Percentiles rank a stretch among this genome's conserved stretches.
phyloP scores from a whole-genome alignment of 2,329 filamentous ascomycete genomes.

The Clonostachys rhizophaga region DNA sequence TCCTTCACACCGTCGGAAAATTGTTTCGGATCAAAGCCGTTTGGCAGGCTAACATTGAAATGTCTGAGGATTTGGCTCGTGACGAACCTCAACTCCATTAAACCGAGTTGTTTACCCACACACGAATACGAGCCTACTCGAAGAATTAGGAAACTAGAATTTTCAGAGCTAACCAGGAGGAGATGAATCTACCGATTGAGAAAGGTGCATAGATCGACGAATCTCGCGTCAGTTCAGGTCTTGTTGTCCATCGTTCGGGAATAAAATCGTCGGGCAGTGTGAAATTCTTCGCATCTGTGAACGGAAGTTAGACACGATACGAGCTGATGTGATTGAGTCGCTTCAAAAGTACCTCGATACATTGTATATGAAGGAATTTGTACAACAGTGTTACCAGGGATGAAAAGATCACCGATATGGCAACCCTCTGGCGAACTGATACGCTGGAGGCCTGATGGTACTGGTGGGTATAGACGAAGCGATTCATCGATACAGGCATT shows the following conservation, averaged over 20 bases:
- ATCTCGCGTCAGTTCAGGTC: conserved; percentile 15
- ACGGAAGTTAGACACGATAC: no score
- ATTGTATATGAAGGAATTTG: conserved; percentile 14
- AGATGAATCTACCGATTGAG: conserved; percentile 11
- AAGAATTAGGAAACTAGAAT: no score
- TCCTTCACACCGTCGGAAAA: no score
- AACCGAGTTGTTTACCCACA: conserved; percentile 26
- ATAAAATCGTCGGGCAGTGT: conserved; percentile 16
- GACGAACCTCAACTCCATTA: not conserved
- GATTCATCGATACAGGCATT: conserved; percentile 29
- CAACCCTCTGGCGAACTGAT: conserved; percentile 27
- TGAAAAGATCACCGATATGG: conserved; percentile 18
- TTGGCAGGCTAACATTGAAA: no score
- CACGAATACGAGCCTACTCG: conserved; percentile 16
- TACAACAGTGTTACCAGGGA: conserved; percentile 28
- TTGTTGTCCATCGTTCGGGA: conserved; percentile 26
- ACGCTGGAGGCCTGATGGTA: conserved; percentile 21
- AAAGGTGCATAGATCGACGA: conserved; percentile 16
- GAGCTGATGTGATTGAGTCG: no score
- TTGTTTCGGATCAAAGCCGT: no score
- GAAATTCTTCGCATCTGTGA: conserved; percentile 8
- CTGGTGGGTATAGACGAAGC: conserved; percentile 25
- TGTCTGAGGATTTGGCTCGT: not conserved
- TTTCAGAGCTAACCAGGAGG: not conserved
- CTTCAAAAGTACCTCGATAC: not conserved